These are phyloP conservation scores for Nakazawaea sp. DNA, from an alignment of 805 yeast genomes.

Conservation along the genomic window DNA sequence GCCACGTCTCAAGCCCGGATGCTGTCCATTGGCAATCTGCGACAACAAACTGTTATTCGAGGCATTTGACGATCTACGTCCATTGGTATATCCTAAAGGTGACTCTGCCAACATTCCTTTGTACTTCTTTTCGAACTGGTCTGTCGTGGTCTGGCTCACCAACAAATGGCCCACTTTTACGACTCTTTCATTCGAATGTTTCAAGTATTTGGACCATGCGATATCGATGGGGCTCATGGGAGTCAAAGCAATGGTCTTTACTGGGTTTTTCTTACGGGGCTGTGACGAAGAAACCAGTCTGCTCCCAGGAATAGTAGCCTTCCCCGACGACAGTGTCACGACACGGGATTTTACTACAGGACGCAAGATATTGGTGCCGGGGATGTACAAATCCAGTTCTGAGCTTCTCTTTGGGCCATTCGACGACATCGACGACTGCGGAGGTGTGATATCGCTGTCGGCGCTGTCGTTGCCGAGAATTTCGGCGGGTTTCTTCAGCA, in stretches of 20 bases:
- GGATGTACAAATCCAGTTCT: slow-evolving; percentile 24
- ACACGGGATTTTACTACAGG: slow-evolving; percentile 36
- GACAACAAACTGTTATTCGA: slow-evolving; percentile 24
- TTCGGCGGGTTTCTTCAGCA: slow-evolving; percentile 9
- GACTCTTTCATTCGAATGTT: slow-evolving; percentile 53
- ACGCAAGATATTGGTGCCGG: slow-evolving; percentile 53
- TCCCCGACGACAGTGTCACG: slow-evolving; percentile 8
- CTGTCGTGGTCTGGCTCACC: slow-evolving; percentile 37
- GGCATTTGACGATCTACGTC: slow-evolving; percentile 21
- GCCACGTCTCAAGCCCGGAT: slow-evolving; percentile 32
- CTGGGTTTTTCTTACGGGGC: slow-evolving; percentile 1
- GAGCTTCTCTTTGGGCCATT: slow-evolving; percentile 1
- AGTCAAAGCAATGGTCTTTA: slow-evolving; percentile 23
- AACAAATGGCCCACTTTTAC: slow-evolving; percentile 48
- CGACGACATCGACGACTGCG: slow-evolving; percentile 3
- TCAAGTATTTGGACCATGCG: slow-evolving; percentile 51
- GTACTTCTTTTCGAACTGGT: slow-evolving; percentile 46
- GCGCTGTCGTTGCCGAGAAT: not conserved
- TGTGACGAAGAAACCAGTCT: not conserved
- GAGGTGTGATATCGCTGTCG: not conserved
- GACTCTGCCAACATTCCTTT: slow-evolving; percentile 54
- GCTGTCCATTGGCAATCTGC: slow-evolving; percentile 38
- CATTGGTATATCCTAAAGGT: slow-evolving; percentile 43
- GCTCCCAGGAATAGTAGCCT: not conserved
- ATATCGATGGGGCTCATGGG: slow-evolving; percentile 48